phyloP scores from a whole-genome alignment of 441 rosid species.

The Corymbia calophylla region DNA sequence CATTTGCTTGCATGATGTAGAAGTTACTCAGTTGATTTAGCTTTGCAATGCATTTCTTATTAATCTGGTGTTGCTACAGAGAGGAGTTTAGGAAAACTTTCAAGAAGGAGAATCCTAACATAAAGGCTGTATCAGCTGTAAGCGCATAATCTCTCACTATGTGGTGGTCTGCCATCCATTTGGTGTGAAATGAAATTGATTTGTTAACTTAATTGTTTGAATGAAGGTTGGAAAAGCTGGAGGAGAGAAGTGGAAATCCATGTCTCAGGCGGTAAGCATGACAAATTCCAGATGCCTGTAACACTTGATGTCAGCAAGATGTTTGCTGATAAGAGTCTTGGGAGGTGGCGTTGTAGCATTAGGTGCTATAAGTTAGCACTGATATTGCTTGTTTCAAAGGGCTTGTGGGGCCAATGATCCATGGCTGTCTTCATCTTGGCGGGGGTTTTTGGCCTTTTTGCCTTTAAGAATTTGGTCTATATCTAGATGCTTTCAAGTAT shows the following conservation, averaged over 20 bases:
- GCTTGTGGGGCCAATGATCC: not conserved
- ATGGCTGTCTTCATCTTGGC: not conserved
- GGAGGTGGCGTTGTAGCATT: not conserved
- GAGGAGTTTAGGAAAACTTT: slow-evolving; percentile 70
- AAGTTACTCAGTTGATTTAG: not conserved
- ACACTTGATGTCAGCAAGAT: not conserved
- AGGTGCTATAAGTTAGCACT: not conserved
- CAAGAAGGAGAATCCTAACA: slow-evolving; percentile 79
- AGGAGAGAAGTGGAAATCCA: slow-evolving; percentile 59
- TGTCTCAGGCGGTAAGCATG: slow-evolving; percentile 49
- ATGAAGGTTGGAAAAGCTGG: slow-evolving; percentile 74
- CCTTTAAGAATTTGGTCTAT: not conserved
- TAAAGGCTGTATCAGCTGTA: slow-evolving; percentile 87
- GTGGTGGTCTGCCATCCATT: not conserved
- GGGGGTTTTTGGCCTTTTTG: not conserved
- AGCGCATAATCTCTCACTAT: slow-evolving; percentile 8
- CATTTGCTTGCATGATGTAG: not conserved
- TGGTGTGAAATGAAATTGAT: not conserved
- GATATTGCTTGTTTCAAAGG: not conserved
- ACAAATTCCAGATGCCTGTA: not conserved
- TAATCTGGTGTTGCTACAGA: slow-evolving; percentile 21
- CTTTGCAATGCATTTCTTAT: not conserved
- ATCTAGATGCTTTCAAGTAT: not conserved
- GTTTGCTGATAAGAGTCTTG: not conserved
- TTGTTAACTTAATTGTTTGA: slow-evolving; percentile 4